Evolutionary conservation across 2,329 filamentous ascomycete genomes (phyloP), one percentile per base, ranked within the genome.

Genomic region (Fusarium protoensiforme): DNA sequence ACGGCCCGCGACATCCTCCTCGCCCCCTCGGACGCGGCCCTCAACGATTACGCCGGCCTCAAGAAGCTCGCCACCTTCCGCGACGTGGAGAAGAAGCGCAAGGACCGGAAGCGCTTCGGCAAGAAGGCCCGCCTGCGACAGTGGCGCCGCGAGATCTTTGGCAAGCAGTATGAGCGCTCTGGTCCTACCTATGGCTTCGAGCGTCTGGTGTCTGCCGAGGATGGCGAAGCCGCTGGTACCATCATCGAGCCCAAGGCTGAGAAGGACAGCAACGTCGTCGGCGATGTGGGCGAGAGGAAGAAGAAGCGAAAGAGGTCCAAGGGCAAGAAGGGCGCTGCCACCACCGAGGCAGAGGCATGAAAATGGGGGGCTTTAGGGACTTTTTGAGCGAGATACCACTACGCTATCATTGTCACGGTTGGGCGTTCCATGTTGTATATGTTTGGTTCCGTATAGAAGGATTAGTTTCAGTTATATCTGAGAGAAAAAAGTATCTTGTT

Each of bases 61-160:
- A 99, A 99, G 88, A 98, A 98, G 85, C 89, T 98, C 68, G 95
- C 96, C 6, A 88, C 93, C 7, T 99, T 96, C 86, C 90, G 96
- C 65, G 95, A 98, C 80, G 86, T 88, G 4, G 93, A 95, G 78
- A 96, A 97, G 88, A 98, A 98, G 87, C 88, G 89, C 75, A 93
- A 92, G 78, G 96, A 99, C 80, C 91, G 92, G 85, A 98, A 97
- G 87, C 89, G 90, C 77, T 87, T 98, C 33, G 93, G 94, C 73
- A 99, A 98, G 89, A 98, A 98, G 85, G 94, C 94, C 9, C 89
- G 96, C 22, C 86, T 99, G 69, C 87, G 95, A 79, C 90, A 98
- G 84, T 99, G 96, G 96, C 90, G 91, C 58, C 85, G 87, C 68
- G 90, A 92, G 63, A 88, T 87, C 18, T 92, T 92, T 79, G 91